Evolutionary conservation across 768 basidiomycete species (phyloP).

Genomic region (Psilocybe subaeruginosa): DNA sequence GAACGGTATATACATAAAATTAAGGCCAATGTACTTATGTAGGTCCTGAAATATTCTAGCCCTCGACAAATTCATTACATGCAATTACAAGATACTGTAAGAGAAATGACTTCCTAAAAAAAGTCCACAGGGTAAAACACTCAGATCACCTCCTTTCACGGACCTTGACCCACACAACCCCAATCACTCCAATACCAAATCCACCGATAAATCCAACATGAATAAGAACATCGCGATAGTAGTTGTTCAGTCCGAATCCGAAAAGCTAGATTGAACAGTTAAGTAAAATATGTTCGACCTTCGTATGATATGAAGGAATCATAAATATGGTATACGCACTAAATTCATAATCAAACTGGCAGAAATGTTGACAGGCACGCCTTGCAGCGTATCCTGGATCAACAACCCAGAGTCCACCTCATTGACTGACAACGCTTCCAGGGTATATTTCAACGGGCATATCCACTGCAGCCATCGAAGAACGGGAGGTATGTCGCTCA

Average conservation of each 20-base stretch:
- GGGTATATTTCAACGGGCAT: conserved; percentile 78
- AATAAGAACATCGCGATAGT: conserved; percentile 89
- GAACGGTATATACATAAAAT: no score
- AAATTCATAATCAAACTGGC: conserved; percentile 86
- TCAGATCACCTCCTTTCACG: conserved; percentile 65
- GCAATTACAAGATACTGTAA: no score
- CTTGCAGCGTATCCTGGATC: conserved; percentile 78
- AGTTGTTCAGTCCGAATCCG: conserved; percentile 80
- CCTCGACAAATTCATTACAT: no score
- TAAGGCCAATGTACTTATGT: no score
- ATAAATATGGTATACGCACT: conserved; percentile 42
- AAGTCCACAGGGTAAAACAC: no score
- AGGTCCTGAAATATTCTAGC: no score
- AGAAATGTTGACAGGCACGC: conserved; percentile 81
- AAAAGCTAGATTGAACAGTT: conserved; percentile 59
- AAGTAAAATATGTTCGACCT: neutral
- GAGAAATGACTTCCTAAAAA: no score
- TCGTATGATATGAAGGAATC: neutral
- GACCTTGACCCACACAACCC: conserved; percentile 76
- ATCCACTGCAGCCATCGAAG: conserved; percentile 94
- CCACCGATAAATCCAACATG: conserved; percentile 86
- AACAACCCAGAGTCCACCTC: conserved; percentile 88
- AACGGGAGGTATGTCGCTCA: conserved; percentile 83
- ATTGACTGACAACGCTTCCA: conserved; percentile 91
- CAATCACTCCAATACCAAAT: conserved; percentile 73